Evolutionary conservation across 2,329 filamentous ascomycete species (phyloP), one percentile per base, ranked within the genome.

Genomic region (Nothopassalora personata): DNA sequence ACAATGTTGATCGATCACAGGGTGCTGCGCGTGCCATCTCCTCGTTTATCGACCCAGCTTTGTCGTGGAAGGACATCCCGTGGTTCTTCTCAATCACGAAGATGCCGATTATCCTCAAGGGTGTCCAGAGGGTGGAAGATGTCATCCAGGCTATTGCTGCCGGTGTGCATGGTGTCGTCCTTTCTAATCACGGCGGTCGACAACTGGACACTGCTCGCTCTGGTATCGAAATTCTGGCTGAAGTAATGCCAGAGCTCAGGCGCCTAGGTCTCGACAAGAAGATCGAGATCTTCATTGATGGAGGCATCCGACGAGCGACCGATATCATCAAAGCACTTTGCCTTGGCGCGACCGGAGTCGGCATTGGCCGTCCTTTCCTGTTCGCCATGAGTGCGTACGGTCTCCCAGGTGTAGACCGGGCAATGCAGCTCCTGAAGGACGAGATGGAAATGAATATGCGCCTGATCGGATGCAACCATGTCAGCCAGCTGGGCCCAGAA

Each of bases 361-460:
- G 94, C 45, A 96, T 99, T 68, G 94, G 94, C 3, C 81, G 94
- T 4, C 94, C 94, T 11, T 97, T 99, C 80, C 77, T 99, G 60
- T 99, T 92, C 72, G 93, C 94, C 70, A 97, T 99, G 93, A 89
- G 87, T 63, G 86, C 91, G 9, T 97, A 97, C 70, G 94, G 94
- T 1, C 77, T 90, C 60, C 81, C 87, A 2, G 94, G 94, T 64
- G 93, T 97, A 19, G 90, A 95, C 71, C 84, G 90, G 34, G 94
- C 94, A 33, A 96, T 97, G 88, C 88, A 91, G 63, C 58, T 75
- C 59, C 59, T 74, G 53, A 73, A 71, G 78, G 94, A 97, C 70
- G 94, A 99, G 81, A 90, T 99, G 84, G 91, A 95, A 79, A 97
- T 97, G 93, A 94, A 93, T 71, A 97, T 99, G 94, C 85, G 94